A percentile compares a stretch with the other conserved stretches of the same genome.
Conservation (phyloP, 164 flowering plant species). For the grape (Vitis vinifera) region DNA sequence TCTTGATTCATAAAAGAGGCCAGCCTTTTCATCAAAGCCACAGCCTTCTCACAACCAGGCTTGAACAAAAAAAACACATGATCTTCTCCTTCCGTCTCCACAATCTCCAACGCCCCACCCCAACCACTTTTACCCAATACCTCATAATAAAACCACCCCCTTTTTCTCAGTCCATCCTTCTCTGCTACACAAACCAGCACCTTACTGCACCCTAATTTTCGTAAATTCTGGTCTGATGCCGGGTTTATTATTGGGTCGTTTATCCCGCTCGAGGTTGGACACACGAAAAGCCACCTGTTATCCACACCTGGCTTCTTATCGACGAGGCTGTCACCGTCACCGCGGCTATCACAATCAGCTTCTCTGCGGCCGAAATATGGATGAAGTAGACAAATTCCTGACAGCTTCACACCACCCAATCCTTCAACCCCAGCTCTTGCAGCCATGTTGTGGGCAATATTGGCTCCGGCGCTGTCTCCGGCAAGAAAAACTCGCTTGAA, state of each 20-base stretch:
- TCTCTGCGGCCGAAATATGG: neutral
- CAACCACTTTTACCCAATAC: slow-evolving; percentile 32
- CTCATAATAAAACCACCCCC: slow-evolving; percentile 30
- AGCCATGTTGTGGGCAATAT: slow-evolving; percentile 11
- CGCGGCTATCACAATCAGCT: too few relatives aligned
- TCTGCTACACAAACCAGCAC: slow-evolving; percentile 43
- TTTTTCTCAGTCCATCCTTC: slow-evolving; percentile 31
- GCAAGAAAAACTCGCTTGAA: slow-evolving; percentile 5
- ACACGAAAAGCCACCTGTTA: slow-evolving; percentile 2
- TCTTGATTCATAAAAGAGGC: slow-evolving; percentile 9
- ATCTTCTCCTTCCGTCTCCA: slow-evolving; percentile 32
- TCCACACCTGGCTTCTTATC: neutral
- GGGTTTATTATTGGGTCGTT: slow-evolving; percentile 35
- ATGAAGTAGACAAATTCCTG: neutral
- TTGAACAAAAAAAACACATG: slow-evolving; percentile 42
- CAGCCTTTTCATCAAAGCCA: slow-evolving; percentile 6
- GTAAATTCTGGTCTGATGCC: slow-evolving; percentile 18
- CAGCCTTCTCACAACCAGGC: slow-evolving; percentile 17
- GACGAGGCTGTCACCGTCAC: too few relatives aligned
- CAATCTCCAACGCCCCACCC: slow-evolving; percentile 33
- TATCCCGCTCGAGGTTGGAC: slow-evolving; percentile 7
- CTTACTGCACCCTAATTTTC: slow-evolving; percentile 18
- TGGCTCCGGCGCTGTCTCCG: slow-evolving; percentile 17
- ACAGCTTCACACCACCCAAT: neutral
- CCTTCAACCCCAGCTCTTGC: neutral